Conservation (phyloP, 1,284 basidiomycete species). For the Chalciporus sp. region DNA sequence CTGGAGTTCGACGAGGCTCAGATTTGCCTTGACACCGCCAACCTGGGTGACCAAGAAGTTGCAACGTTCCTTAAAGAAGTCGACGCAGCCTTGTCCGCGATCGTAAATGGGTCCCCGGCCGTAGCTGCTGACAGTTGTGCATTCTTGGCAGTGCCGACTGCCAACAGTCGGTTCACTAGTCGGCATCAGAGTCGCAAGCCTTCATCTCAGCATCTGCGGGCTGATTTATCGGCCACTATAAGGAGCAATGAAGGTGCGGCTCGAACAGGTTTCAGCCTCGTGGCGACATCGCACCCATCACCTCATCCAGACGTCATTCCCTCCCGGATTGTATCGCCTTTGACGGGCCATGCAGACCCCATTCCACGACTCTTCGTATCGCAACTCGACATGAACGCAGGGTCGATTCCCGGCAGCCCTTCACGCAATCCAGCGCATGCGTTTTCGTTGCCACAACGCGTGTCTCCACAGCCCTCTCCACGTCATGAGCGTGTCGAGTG, state of each 20-base stretch:
- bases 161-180: constrained; percentile 28
- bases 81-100: constrained; percentile 29
- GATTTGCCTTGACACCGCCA: constrained; percentile 34
- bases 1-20: constrained; percentile 34
- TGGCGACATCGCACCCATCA: constrained; percentile 30
- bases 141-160: constrained; percentile 30
- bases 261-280: constrained; percentile 35
- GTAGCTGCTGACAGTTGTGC: constrained; percentile 35
- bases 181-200: constrained; percentile 33
- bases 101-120: constrained; percentile 29
- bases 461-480: constrained; percentile 35
- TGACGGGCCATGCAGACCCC: constrained; percentile 21
- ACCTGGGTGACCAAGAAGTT: constrained; percentile 32
- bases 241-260: constrained; percentile 28
- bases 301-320: constrained; percentile 29
- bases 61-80: constrained; percentile 36
- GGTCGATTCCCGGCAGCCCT: constrained; percentile 19
- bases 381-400: constrained; percentile 18
- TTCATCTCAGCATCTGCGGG: constrained; percentile 33
- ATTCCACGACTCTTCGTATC: constrained; percentile 25
- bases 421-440: constrained; percentile 13
- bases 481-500: constrained; percentile 32
- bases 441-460: constrained; percentile 20
- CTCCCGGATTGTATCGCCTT: constrained; percentile 26
- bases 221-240: constrained; percentile 33